Evolutionary conservation across 2,329 filamentous ascomycete species (phyloP), one percentile per base, ranked within the genome.

Genomic region (Colletotrichum tamarilloi): DNA sequence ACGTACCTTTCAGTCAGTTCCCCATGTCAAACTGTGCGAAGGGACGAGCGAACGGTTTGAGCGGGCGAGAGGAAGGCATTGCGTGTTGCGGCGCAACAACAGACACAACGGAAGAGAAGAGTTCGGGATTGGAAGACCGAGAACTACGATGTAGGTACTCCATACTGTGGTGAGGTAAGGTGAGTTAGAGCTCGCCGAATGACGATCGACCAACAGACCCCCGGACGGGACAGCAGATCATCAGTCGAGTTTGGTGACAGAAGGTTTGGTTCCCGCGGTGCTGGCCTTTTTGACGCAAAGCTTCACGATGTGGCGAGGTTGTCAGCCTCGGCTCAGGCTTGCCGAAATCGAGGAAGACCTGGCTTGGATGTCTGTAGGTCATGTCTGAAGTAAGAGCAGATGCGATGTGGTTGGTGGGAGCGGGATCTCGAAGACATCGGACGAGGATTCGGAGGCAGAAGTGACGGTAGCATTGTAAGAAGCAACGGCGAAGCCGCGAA

Each of bases 271-370:
- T 65, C 35, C 19, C 35, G 65, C 65, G 52, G 22, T 52, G 49
- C 52, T n/a, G 22, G 28, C 24, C 19, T 26, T 62, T 42, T 49
- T 22, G 9, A 55, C 42, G 53, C 30, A 28, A 30, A 53, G 42
- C 5, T 67, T 22, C 14, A 55, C 42, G 59, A 22, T 46, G n/a
- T 53, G 7, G 55, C 59, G 59, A 69, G 59, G n/a, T 22, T 68
- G 65, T 55, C 65, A 46, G 53, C 14, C 32, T 63, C 58, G 58
- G 65, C 65, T 28, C 65, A 55, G 26, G 22, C 59, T 68, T 63
- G 52, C 69, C 65, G 58, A 59, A 35, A 38, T 26, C 38, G 24
- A 68, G 53, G 59, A 19, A 53, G 38, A 59, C 69, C 38, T 46
- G 57, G 53, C 24, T 16, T 63, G 16, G 59, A 46, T 5, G 46